Evolutionary conservation across 805 yeast genomes (phyloP).

Genomic region (Kodamaea sagamina): DNA sequence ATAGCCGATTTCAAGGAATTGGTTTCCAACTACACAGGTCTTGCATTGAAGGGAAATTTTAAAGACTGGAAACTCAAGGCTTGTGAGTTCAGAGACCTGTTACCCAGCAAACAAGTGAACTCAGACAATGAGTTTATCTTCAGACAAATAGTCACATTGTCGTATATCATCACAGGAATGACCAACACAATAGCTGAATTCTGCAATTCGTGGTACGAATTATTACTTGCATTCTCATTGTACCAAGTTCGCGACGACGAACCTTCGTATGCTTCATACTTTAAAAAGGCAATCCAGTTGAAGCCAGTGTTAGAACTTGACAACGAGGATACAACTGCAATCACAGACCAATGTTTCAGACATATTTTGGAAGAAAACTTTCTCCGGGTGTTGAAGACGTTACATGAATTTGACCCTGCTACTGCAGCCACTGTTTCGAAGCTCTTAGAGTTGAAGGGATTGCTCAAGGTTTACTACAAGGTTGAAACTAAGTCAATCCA

Average conservation of each 20-base stretch:
- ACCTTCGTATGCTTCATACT: slow-evolving; percentile 36
- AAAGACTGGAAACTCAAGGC: slow-evolving; percentile 52
- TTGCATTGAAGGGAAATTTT: slow-evolving; percentile 43
- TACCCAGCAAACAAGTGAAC: slow-evolving; percentile 27
- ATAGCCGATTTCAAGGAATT: slow-evolving; percentile 45
- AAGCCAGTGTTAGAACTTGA: slow-evolving; percentile 31
- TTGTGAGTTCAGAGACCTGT: slow-evolving; percentile 51
- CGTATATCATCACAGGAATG: slow-evolving; percentile 49
- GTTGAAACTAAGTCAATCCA: slow-evolving; percentile 15
- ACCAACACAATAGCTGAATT: slow-evolving; percentile 51
- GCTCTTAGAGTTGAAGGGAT: slow-evolving; percentile 64
- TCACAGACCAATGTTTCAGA: slow-evolving; percentile 46
- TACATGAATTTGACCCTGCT: slow-evolving; percentile 61
- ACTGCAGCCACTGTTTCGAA: slow-evolving; percentile 65
- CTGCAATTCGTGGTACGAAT: slow-evolving; percentile 70
- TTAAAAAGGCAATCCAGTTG: slow-evolving; percentile 33
- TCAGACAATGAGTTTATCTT: slow-evolving; percentile 30
- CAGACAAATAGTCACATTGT: slow-evolving; percentile 43
- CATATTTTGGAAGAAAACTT: slow-evolving; percentile 58
- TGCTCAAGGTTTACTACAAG: slow-evolving; percentile 43
- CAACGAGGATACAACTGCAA: slow-evolving; percentile 21
- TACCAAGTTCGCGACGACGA: slow-evolving; percentile 57
- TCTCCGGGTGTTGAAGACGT: slow-evolving; percentile 55
- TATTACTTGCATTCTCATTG: slow-evolving; percentile 54
- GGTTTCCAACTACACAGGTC: slow-evolving; percentile 43